Percentiles rank a stretch among this genome's conserved stretches.
Conservation (phyloP, 2,329 filamentous ascomycete species). For the Penicillium psychrosexuale region DNA sequence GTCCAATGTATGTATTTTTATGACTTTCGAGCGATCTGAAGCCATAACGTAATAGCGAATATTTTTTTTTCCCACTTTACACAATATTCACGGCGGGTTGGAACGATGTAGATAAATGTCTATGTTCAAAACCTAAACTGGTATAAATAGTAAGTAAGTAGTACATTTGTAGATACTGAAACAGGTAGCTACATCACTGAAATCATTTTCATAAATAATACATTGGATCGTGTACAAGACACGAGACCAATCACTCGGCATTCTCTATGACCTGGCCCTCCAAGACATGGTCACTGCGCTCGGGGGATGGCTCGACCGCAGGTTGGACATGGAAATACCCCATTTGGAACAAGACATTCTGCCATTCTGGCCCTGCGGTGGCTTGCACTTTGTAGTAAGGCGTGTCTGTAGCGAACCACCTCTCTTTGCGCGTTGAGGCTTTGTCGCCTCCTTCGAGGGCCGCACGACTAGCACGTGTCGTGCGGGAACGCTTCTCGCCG, state of each 20-base stretch:
- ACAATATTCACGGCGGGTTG: too few relatives aligned
- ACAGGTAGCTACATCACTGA: too few relatives aligned
- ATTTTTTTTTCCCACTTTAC: neutral
- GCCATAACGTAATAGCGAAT: neutral
- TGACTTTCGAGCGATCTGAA: conserved; percentile 3
- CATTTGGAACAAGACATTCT: conserved; percentile 33
- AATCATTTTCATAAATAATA: conserved; percentile 3
- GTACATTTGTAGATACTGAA: neutral
- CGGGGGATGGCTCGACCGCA: conserved; percentile 13
- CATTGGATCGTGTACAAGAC: neutral
- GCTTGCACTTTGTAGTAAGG: conserved; percentile 61
- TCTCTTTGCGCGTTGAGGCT: conserved; percentile 63
- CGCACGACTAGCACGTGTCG: conserved; percentile 70
- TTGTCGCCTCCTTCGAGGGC: conserved; percentile 73
- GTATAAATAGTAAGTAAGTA: neutral
- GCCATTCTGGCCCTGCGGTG: conserved; percentile 55
- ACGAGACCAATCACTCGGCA: neutral
- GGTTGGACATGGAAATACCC: conserved; percentile 33
- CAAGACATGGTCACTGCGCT: conserved; percentile 15
- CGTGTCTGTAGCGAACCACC: conserved; percentile 65
- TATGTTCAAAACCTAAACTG: neutral
- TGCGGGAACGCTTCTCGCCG: conserved; percentile 60
- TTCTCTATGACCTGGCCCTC: neutral
- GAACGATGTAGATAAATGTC: too few relatives aligned
- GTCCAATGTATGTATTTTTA: neutral